Evolutionary conservation across 768 basidiomycete species (phyloP).

Genomic region (Xerocomellus chrysenteron): DNA sequence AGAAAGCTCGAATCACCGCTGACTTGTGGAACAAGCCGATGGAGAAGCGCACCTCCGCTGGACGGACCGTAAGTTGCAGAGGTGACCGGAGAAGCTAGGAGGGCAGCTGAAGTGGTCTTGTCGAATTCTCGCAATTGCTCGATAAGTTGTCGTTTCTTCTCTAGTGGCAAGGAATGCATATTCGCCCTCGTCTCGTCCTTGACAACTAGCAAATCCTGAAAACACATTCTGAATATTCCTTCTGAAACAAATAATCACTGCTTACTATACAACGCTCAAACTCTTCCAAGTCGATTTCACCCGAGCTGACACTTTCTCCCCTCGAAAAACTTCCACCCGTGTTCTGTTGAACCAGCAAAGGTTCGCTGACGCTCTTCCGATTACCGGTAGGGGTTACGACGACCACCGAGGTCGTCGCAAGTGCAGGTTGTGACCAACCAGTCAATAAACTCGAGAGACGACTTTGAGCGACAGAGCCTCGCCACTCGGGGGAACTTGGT

Average conservation of each 20-base stretch:
- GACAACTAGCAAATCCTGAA: constrained; percentile 70
- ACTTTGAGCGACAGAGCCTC: constrained; percentile 52
- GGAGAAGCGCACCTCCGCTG: constrained; percentile 52
- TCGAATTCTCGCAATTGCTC: constrained; percentile 48
- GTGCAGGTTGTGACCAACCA: constrained; percentile 56
- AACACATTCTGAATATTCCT: constrained; percentile 4
- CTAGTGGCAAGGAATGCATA: constrained; percentile 59
- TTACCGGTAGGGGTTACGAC: constrained; percentile 35
- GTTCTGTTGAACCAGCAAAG: constrained; percentile 53
- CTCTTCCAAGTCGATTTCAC: constrained; percentile 41
- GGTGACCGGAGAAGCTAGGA: constrained; percentile 33
- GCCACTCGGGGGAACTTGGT: constrained; percentile 47
- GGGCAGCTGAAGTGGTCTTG: constrained; percentile 31
- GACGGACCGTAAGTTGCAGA: constrained; percentile 60
- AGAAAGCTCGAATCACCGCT: constrained; percentile 71
- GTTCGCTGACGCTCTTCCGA: constrained; percentile 72
- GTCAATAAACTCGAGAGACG: constrained; percentile 68
- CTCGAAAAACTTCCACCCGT: constrained; percentile 32
- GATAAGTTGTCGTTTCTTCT: constrained; percentile 68
- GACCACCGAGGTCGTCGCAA: constrained; percentile 34
- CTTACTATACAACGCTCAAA: constrained; percentile 75
- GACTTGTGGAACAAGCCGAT: constrained; percentile 68
- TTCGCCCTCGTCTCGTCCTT: constrained; percentile 65
- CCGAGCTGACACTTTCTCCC: constrained; percentile 27
- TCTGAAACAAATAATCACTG: not conserved